These are phyloP conservation scores for Colletotrichum nymphaeae DNA, from an alignment of 2,329 filamentous ascomycete species.

Conservation along the genomic window DNA sequence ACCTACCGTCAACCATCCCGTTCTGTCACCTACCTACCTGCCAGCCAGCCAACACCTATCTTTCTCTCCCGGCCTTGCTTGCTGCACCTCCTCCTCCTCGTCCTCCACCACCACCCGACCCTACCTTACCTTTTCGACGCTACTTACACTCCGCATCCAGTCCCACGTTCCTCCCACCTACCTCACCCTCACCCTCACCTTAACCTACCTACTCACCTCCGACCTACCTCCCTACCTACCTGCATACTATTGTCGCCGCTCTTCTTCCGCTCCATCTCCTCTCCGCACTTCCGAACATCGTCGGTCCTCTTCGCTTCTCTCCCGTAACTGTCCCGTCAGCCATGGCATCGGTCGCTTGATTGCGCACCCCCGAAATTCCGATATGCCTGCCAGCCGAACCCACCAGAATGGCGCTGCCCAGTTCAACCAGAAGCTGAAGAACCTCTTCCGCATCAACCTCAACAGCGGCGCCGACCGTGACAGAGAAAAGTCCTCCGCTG, in stretches of 20 bases:
- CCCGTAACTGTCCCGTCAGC: slow-evolving; percentile 39
- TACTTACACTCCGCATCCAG: slow-evolving; percentile 11
- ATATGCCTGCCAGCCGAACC: slow-evolving; percentile 66
- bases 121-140: neutral
- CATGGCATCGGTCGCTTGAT: slow-evolving; percentile 50
- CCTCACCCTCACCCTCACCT: slow-evolving; percentile 4
- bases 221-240: neutral
- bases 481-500: slow-evolving; percentile 50
- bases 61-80: slow-evolving; percentile 10
- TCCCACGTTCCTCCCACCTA: slow-evolving; percentile 21
- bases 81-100: neutral
- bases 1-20: slow-evolving; percentile 6
- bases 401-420: slow-evolving; percentile 63
- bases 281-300: slow-evolving; percentile 23
- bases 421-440: slow-evolving; percentile 76
- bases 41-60: neutral
- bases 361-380: slow-evolving; percentile 38
- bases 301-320: slow-evolving; percentile 28
- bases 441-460: slow-evolving; percentile 77
- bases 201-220: slow-evolving; percentile 8
- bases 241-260: neutral
- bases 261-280: slow-evolving; percentile 20
- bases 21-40: neutral
- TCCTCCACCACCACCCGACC: neutral
- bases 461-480: slow-evolving; percentile 51